A percentile compares a stretch with the other conserved stretches of the same genome.
phyloP scores from a whole-genome alignment of 1,139 yeast species.

The Hyphopichia pseudoburtonii region DNA sequence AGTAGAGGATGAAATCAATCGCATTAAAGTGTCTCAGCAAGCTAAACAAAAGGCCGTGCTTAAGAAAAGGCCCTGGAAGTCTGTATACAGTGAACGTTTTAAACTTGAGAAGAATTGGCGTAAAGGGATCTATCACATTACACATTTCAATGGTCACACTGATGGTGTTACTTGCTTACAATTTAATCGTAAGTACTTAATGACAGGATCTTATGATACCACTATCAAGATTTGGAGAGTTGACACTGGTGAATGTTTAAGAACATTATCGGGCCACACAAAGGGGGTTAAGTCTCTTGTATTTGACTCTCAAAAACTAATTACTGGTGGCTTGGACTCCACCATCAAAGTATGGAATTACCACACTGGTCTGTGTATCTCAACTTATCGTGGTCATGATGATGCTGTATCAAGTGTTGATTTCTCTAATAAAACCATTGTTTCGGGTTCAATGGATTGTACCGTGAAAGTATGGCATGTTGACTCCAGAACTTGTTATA shows the following conservation, averaged over 20 bases:
- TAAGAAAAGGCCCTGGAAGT: conserved; percentile 83
- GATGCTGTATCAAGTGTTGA: conserved; percentile 84
- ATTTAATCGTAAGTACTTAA: conserved; percentile 70
- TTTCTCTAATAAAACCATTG: conserved; percentile 77
- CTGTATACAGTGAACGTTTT: conserved; percentile 86
- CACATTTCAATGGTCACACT: conserved; percentile 76
- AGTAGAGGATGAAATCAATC: conserved; percentile 13
- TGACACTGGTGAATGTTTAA: conserved; percentile 72
- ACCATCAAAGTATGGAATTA: conserved; percentile 96
- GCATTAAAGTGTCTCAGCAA: conserved; percentile 10
- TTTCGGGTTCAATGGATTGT: conserved; percentile 89
- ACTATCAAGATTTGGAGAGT: conserved; percentile 89
- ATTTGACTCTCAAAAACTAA: conserved; percentile 84
- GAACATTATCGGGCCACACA: conserved; percentile 78
- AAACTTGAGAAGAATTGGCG: conserved; percentile 95
- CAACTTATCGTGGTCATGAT: conserved; percentile 90
- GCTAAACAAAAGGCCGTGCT: conserved; percentile 8
- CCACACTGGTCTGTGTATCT: conserved; percentile 88
- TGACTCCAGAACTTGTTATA: conserved; percentile 86
- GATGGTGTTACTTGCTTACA: conserved; percentile 88
- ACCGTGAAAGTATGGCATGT: conserved; percentile 97
- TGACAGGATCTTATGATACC: conserved; percentile 91
- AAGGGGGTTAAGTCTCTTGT: conserved; percentile 82
- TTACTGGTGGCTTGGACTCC: conserved; percentile 88
- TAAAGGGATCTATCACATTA: conserved; percentile 65